Evolutionary conservation across 139 green algal genomes (phyloP), one percentile per base, ranked within the genome.

Genomic region (Eudorina sp.): DNA sequence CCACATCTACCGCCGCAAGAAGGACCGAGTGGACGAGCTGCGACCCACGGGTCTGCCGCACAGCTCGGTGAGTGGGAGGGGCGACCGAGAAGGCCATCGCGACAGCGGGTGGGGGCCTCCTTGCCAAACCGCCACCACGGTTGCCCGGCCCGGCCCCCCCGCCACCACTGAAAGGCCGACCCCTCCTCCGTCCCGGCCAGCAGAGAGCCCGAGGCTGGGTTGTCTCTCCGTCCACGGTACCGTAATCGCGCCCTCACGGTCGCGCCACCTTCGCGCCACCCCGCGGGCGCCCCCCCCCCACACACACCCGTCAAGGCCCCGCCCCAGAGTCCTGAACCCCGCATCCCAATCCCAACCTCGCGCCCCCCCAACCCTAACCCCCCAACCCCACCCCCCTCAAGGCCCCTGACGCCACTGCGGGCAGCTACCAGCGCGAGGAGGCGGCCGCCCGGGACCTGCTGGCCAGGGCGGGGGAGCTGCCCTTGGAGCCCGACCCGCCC

Each of bases 401-500:
- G 80, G 80, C 80, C 5, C 80, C 80, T 16, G 80, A 86, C 80
- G 80, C 80, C 60, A 66, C n/a, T 41, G 60, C 62, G 5, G 80
- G 80, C 60, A 76, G 38, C 62, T 86, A 86, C n/a, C n/a, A 23
- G 19, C 80, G 80, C n/a, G 80, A 86, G 60, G 80, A 86, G 62
- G 31, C 62, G 5, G 60, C 80, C 27, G 80, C 80, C 0, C 80
- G 21, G 1, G 60, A 77, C 45, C 45, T 77, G 5, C 80, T 86
- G 23, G 2, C 18, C 0, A 27, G 46, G 23, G 60, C 43, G 7
- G 62, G 43, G 11, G 62, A 86, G 43, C 16, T 78, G 41, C 80
- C 80, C 9, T n/a, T 86, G 60, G 80, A 86, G 45, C 80, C 80
- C 1, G 62, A 78, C 29, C 43, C 9, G 29, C 80, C 62, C 41